Conservation (phyloP, 2,329 filamentous ascomycete genomes). For the Sporothrix variecibatus region DNA sequence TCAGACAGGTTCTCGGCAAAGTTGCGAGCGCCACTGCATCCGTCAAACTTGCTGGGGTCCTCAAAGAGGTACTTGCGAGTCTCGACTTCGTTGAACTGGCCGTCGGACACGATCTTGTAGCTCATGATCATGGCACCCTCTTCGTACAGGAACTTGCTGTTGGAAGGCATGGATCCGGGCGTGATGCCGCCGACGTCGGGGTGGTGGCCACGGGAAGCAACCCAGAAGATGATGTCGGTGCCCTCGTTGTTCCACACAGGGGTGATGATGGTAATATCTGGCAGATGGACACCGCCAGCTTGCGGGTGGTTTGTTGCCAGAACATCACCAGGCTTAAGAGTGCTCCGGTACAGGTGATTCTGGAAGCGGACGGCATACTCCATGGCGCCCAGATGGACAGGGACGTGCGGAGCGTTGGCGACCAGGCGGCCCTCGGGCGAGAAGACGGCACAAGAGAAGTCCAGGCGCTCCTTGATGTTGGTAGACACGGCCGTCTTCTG, state of each 20-base stretch:
- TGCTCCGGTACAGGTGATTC: conserved; percentile 76
- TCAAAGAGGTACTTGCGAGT: conserved; percentile 56
- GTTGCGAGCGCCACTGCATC: conserved; percentile 41
- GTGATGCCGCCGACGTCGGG: conserved; percentile 83
- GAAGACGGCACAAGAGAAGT: conserved; percentile 71
- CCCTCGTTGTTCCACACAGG: conserved; percentile 67
- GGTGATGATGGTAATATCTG: conserved; percentile 79
- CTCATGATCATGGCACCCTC: conserved; percentile 46
- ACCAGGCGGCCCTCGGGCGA: conserved; percentile 73
- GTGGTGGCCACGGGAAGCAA: conserved; percentile 77
- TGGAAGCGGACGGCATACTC: conserved; percentile 77
- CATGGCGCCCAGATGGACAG: conserved; percentile 81
- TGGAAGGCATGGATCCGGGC: conserved; percentile 53
- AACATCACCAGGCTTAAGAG: conserved; percentile 76
- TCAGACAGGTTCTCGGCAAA: conserved; percentile 71
- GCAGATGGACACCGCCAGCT: conserved; percentile 64
- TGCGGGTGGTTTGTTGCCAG: conserved; percentile 77
- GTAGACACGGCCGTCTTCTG: conserved; percentile 25
- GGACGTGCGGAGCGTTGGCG: conserved; percentile 77
- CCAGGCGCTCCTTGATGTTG: conserved; percentile 27
- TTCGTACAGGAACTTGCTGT: conserved; percentile 45
- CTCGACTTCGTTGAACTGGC: conserved; percentile 63
- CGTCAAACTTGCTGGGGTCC: conserved; percentile 40
- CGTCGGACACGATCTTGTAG: conserved; percentile 42
- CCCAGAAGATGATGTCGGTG: conserved; percentile 73